Evolutionary conservation across 2,329 filamentous ascomycete species (phyloP).

Genomic region (Pestalotiopsis sp.): DNA sequence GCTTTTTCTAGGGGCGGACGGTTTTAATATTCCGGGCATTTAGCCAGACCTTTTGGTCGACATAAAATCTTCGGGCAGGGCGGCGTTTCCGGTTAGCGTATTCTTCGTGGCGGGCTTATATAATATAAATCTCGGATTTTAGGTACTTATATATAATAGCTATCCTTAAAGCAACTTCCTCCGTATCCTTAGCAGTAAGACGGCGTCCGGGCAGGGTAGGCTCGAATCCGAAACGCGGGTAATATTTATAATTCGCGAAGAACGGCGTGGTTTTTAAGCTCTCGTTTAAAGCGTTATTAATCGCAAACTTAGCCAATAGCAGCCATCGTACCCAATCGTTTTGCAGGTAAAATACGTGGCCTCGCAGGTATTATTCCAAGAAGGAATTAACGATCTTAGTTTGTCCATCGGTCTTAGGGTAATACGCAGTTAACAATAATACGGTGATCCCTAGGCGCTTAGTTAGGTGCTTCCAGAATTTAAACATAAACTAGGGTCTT

Average conservation of each 20-base stretch:
- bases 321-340: neutral
- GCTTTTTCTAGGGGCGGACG: neutral
- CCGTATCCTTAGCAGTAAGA: neutral
- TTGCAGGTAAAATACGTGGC: neutral
- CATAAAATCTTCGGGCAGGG: neutral
- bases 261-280: neutral
- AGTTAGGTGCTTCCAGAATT: neutral
- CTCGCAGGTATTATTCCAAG: too few species aligned
- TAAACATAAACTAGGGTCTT: neutral
- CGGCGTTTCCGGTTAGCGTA: neutral
- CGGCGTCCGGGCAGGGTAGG: fast-evolving
- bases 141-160: neutral
- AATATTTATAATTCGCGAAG: neutral
- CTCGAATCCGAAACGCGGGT: neutral
- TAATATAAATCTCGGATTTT: neutral
- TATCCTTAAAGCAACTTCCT: neutral
- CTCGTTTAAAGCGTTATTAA: neutral
- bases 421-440: neutral
- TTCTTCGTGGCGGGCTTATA: neutral
- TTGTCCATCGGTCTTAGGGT: too few species aligned
- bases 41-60: neutral
- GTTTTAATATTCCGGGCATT: neutral
- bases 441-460: neutral
- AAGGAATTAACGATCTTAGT: too few species aligned
- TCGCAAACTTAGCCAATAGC: neutral